phyloP scores from a whole-genome alignment of 129 eudicot species.

The Arctium lappa region DNA sequence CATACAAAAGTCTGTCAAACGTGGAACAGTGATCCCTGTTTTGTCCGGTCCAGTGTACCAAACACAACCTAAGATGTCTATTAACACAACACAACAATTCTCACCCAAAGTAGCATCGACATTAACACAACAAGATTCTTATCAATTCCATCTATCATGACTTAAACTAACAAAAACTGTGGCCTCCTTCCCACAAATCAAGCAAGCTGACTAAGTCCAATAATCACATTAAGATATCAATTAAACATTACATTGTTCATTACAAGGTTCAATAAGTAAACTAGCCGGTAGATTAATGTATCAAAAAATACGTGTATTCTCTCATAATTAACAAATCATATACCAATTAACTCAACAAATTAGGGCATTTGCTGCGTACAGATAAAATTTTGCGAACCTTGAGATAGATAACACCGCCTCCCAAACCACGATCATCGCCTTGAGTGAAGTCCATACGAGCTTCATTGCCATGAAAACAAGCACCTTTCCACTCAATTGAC shows the following conservation, averaged over 20 bases:
- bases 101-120: neutral
- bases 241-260: too few relatives aligned
- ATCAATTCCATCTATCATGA: neutral
- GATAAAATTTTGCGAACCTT: constrained; percentile 37
- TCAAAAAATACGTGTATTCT: neutral
- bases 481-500: constrained; percentile 71
- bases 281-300: neutral
- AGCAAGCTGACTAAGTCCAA: neutral
- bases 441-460: constrained; percentile 65
- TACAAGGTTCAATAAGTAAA: neutral
- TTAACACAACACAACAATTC: neutral
- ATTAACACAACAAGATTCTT: too few relatives aligned
- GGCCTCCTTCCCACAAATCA: neutral
- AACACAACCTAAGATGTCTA: too few relatives aligned
- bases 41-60: too few relatives aligned
- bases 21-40: too few relatives aligned
- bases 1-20: too few relatives aligned
- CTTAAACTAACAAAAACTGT: too few relatives aligned
- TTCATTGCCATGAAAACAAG: constrained; percentile 72
- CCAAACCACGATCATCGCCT: constrained; percentile 70
- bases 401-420: constrained; percentile 77
- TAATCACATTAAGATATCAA: neutral
- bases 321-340: neutral
- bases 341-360: neutral
- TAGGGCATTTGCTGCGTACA: neutral